These are phyloP conservation scores for Saccharomycopsis crataegensis DNA, from an alignment of 1,139 yeast species.

Conservation along the genomic window DNA sequence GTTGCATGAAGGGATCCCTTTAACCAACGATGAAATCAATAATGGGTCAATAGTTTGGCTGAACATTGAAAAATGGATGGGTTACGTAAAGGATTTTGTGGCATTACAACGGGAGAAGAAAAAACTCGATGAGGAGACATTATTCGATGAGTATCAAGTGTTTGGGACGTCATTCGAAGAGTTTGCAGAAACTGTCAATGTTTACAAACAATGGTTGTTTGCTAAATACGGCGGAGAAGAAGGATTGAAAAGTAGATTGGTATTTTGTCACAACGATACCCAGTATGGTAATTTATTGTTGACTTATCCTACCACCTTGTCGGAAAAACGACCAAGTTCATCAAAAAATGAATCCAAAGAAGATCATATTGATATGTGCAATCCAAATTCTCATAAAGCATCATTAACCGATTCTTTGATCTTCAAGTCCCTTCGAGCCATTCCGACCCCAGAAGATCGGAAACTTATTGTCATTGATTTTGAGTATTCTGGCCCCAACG, in stretches of 20 bases:
- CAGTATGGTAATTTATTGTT: slow-evolving; percentile 87
- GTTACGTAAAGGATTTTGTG: slow-evolving; percentile 40
- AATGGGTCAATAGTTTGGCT: slow-evolving; percentile 66
- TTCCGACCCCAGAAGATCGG: slow-evolving; percentile 42
- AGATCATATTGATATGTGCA: neutral
- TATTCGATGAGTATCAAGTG: neutral
- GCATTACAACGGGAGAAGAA: slow-evolving; percentile 23
- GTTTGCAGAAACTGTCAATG: slow-evolving; percentile 40
- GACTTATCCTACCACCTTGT: slow-evolving; percentile 26
- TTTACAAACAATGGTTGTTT: slow-evolving; percentile 59
- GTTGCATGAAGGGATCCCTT: slow-evolving; percentile 71
- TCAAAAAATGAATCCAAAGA: slow-evolving; percentile 25
- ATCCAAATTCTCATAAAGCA: neutral
- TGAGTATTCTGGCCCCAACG: slow-evolving; percentile 92
- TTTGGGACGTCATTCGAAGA: slow-evolving; percentile 29
- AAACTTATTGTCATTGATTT: slow-evolving; percentile 90
- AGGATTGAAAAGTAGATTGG: slow-evolving; percentile 42
- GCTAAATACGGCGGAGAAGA: slow-evolving; percentile 34
- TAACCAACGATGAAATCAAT: slow-evolving; percentile 43
- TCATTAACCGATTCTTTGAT: no score
- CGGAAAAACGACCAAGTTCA: slow-evolving; percentile 23
- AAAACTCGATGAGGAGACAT: neutral
- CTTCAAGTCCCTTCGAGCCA: neutral
- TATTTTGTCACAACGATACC: slow-evolving; percentile 90
- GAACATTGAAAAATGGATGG: slow-evolving; percentile 66